phyloP scores from a whole-genome alignment of 2,329 filamentous ascomycete species.

The Whalleya microplaca region DNA sequence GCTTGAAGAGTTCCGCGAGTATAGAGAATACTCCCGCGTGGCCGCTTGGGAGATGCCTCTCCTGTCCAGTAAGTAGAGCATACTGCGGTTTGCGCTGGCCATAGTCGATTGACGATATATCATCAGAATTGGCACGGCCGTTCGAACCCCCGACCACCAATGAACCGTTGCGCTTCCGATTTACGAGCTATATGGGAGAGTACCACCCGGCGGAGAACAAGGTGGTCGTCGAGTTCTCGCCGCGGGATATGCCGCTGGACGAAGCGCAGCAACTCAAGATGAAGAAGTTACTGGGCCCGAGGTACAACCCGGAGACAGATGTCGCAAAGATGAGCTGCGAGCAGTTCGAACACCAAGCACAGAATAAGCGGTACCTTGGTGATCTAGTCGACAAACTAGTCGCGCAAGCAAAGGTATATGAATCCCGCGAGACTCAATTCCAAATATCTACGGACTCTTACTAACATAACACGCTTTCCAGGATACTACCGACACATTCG shows the following conservation, averaged over 20 bases:
- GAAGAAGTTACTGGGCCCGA: slow-evolving; percentile 80
- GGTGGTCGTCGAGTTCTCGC: slow-evolving; percentile 89
- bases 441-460: slow-evolving; percentile 3
- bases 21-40: slow-evolving; percentile 84
- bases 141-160: slow-evolving; percentile 71
- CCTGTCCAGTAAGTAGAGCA: slow-evolving; percentile 71
- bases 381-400: slow-evolving; percentile 77
- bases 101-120: slow-evolving; percentile 5
- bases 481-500: slow-evolving; percentile 79
- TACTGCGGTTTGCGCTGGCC: not conserved
- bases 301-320: slow-evolving; percentile 85
- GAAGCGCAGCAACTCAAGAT: slow-evolving; percentile 75
- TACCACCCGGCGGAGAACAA: slow-evolving; percentile 89
- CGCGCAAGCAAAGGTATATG: slow-evolving; percentile 67
- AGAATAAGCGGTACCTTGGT: slow-evolving; percentile 95
- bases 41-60: slow-evolving; percentile 96
- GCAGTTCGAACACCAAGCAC: slow-evolving; percentile 82
- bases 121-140: slow-evolving; percentile 78
- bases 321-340: slow-evolving; percentile 90
- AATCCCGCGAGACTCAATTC: not conserved
- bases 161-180: slow-evolving; percentile 86
- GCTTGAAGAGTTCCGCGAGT: slow-evolving; percentile 84
- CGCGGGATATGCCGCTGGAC: slow-evolving; percentile 71
- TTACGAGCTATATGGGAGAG: slow-evolving; percentile 96
- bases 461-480: slow-evolving; percentile 32